phyloP scores from a whole-genome alignment of 208 protist species.

The Borovskyia barvae region DNA sequence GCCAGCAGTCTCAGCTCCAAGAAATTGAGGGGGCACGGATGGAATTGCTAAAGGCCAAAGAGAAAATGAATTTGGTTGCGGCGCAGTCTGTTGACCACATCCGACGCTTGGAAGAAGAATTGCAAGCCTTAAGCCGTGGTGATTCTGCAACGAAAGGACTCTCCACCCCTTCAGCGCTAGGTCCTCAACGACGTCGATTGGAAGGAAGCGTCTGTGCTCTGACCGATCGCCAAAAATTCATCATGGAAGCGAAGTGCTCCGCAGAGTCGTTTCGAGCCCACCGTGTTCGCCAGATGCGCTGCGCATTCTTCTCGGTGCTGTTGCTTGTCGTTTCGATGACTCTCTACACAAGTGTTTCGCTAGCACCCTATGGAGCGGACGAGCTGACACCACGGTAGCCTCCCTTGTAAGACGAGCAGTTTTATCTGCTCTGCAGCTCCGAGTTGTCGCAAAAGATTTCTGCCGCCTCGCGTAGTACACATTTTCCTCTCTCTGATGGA shows the following conservation, averaged over 20 bases:
- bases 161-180: too few species aligned
- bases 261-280: slow-evolving; percentile 9
- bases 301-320: slow-evolving; percentile 4
- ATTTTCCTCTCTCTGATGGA: too few species aligned
- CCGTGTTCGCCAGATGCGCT: slow-evolving; percentile 8
- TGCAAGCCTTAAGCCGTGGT: neutral
- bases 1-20: slow-evolving; percentile 5
- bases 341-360: slow-evolving; percentile 2
- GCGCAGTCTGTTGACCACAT: slow-evolving; percentile 11
- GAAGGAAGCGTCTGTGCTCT: too few species aligned
- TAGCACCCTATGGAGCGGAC: neutral
- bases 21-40: slow-evolving; percentile 6
- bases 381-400: too few species aligned
- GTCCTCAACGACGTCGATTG: too few species aligned
- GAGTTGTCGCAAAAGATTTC: too few species aligned
- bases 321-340: slow-evolving; percentile 15
- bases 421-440: too few species aligned
- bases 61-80: slow-evolving; percentile 3
- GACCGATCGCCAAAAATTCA: slow-evolving; percentile 6
- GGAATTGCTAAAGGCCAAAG: slow-evolving; percentile 7
- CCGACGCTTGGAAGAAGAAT: slow-evolving; percentile 3
- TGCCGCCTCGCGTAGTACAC: too few species aligned
- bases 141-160: too few species aligned
- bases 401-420: too few species aligned
- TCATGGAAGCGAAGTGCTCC: slow-evolving; percentile 20